Evolutionary conservation across 2,329 filamentous ascomycete genomes (phyloP).

Genomic region (Xylogone sp.): DNA sequence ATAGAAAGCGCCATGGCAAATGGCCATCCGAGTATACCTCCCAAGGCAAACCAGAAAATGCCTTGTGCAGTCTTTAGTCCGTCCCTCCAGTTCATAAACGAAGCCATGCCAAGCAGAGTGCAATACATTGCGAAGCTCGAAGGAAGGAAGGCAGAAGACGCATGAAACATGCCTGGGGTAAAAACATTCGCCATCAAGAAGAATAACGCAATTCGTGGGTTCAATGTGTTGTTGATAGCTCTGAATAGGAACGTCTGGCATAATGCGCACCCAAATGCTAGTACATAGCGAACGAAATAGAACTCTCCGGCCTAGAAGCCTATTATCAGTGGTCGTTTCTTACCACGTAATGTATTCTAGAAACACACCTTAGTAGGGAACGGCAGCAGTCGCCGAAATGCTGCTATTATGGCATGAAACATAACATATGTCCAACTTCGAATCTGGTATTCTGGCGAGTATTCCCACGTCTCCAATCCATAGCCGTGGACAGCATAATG

Average conservation of each 20-base stretch:
- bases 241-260: slow-evolving; percentile 82
- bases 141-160: slow-evolving; percentile 80
- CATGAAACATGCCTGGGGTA: slow-evolving; percentile 91
- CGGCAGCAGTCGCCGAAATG: slow-evolving; percentile 60
- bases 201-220: slow-evolving; percentile 78
- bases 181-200: slow-evolving; percentile 74
- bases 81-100: slow-evolving; percentile 86
- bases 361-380: slow-evolving; percentile 52
- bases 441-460: slow-evolving; percentile 91
- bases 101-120: slow-evolving; percentile 77
- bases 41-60: slow-evolving; percentile 87
- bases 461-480: slow-evolving; percentile 97
- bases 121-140: slow-evolving; percentile 98
- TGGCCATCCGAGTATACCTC: slow-evolving; percentile 87
- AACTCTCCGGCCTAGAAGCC: slow-evolving; percentile 64
- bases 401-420: slow-evolving; percentile 72
- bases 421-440: slow-evolving; percentile 90
- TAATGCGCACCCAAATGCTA: slow-evolving; percentile 74
- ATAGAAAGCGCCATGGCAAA: slow-evolving; percentile 80
- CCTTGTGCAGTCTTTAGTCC: slow-evolving; percentile 77
- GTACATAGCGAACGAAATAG: slow-evolving; percentile 74
- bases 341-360: too few species aligned
- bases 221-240: slow-evolving; percentile 70
- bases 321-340: not conserved
- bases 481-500: slow-evolving; percentile 93